These are phyloP conservation scores for Candolleomyces eurysporus DNA, from an alignment of 768 basidiomycete species.

Conservation along the genomic window DNA sequence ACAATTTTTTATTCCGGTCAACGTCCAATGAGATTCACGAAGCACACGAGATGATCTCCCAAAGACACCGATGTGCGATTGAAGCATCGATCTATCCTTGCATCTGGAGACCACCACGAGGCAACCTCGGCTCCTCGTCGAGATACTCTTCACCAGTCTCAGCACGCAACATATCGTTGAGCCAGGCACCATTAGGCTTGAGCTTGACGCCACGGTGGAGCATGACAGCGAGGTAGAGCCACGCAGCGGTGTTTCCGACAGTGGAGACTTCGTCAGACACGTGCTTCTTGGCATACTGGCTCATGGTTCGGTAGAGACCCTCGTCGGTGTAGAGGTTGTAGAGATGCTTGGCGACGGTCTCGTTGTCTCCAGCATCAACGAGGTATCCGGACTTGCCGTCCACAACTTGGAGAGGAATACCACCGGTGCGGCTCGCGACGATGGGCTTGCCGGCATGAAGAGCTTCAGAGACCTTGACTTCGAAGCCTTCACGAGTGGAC, in stretches of 20 bases:
- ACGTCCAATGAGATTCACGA: too few relatives aligned
- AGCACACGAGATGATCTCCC: too few relatives aligned
- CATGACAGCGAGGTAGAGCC: slow-evolving; percentile 74
- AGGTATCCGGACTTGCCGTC: slow-evolving; percentile 88
- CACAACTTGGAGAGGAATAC: slow-evolving; percentile 90
- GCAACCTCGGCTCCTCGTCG: slow-evolving; percentile 68
- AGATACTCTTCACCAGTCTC: slow-evolving; percentile 73
- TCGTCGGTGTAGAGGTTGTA: slow-evolving; percentile 78
- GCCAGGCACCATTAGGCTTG: slow-evolving; percentile 78
- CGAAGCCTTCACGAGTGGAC: slow-evolving; percentile 93
- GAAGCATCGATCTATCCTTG: slow-evolving; percentile 39
- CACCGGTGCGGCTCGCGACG: slow-evolving; percentile 82
- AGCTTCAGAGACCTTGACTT: slow-evolving; percentile 97
- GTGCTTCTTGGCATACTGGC: slow-evolving; percentile 67
- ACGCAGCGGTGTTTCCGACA: slow-evolving; percentile 71
- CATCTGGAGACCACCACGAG: slow-evolving; percentile 58
- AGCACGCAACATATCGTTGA: slow-evolving; percentile 76
- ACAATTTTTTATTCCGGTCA: not conserved
- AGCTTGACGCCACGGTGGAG: slow-evolving; percentile 74
- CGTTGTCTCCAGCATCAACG: slow-evolving; percentile 73
- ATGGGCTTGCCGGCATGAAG: slow-evolving; percentile 87
- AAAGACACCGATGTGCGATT: too few relatives aligned
- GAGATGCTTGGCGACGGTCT: slow-evolving; percentile 71
- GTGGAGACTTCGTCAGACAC: slow-evolving; percentile 85
- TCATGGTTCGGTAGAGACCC: slow-evolving; percentile 59